A percentile compares a stretch with the other conserved stretches of the same genome.
phyloP scores from a whole-genome alignment of 495 filamentous ascomycete species.

The Aspergillus coremiiformis region DNA sequence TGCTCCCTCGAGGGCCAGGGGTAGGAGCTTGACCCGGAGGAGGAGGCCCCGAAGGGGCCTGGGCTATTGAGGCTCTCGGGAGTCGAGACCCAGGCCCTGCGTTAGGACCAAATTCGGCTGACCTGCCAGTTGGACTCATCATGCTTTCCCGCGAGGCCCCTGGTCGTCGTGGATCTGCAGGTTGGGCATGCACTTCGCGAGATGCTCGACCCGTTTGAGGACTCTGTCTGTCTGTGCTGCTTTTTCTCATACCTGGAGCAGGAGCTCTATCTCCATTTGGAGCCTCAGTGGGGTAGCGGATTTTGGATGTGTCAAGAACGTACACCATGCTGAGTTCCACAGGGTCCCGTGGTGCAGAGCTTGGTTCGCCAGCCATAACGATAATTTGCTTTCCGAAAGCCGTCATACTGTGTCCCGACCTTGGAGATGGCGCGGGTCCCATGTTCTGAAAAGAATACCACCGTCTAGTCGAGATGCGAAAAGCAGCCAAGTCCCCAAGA shows the following conservation, averaged over 20 bases:
- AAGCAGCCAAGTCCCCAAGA: slow-evolving; percentile 89
- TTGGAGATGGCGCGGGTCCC: slow-evolving; percentile 88
- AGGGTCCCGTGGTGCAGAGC: slow-evolving; percentile 70
- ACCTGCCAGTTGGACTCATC: slow-evolving; percentile 32
- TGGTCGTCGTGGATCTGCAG: slow-evolving; percentile 47
- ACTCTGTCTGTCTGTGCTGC: slow-evolving; percentile 32
- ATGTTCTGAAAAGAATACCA: slow-evolving; percentile 99
- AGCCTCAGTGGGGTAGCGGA: slow-evolving; percentile 79
- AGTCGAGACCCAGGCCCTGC: slow-evolving; percentile 52
- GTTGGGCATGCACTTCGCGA: slow-evolving; percentile 56
- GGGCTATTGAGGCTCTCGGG: slow-evolving; percentile 61
- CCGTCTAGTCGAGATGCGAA: slow-evolving; percentile 79
- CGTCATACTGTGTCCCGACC: slow-evolving; percentile 97
- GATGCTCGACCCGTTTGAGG: slow-evolving; percentile 40
- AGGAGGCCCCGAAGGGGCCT: slow-evolving; percentile 73
- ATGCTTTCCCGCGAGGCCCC: slow-evolving; percentile 48
- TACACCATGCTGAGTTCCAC: slow-evolving; percentile 85
- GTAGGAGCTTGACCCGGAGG: slow-evolving; percentile 80
- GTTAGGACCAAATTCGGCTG: slow-evolving; percentile 24
- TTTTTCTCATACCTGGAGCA: slow-evolving; percentile 27
- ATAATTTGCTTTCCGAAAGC: slow-evolving; percentile 85
- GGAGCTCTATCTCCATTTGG: slow-evolving; percentile 40
- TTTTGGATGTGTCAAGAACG: slow-evolving; percentile 88
- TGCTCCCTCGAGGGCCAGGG: slow-evolving; percentile 56
- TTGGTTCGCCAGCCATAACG: slow-evolving; percentile 89